phyloP scores from a whole-genome alignment of 2,329 filamentous ascomycete species.

The Periconia sp. region DNA sequence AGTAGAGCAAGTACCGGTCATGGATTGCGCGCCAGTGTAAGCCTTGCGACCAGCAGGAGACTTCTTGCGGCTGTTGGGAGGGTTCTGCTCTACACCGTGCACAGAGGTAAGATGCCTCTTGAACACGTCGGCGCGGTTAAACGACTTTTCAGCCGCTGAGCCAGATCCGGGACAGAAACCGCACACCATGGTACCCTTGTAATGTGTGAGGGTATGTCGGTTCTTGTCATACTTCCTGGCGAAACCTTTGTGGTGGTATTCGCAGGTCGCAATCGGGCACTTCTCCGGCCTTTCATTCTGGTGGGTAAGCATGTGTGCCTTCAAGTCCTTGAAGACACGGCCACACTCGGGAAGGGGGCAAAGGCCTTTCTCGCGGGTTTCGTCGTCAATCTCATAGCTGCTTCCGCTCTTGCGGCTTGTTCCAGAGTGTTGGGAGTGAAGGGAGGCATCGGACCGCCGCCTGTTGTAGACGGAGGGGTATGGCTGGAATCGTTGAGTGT shows the following conservation, averaged over 20 bases:
- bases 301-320: conserved; percentile 93
- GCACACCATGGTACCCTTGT: conserved; percentile 97
- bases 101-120: conserved; percentile 90
- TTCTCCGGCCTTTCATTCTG: conserved; percentile 90
- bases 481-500: conserved; percentile 56
- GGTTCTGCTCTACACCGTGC: conserved; percentile 89
- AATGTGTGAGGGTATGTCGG: conserved; percentile 88
- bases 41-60: conserved; percentile 62
- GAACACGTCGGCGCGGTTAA: conserved; percentile 94
- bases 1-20: conserved; percentile 87
- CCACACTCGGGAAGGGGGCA: conserved; percentile 85
- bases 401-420: conserved; percentile 54
- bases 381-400: conserved; percentile 43
- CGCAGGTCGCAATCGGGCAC: conserved; percentile 88
- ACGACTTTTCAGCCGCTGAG: conserved; percentile 88
- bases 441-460: conserved; percentile 70
- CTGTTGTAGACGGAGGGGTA: conserved; percentile 55
- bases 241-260: conserved; percentile 91
- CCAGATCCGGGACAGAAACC: conserved; percentile 91
- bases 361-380: conserved; percentile 66
- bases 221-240: conserved; percentile 97
- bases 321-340: conserved; percentile 84
- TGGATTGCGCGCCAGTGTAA: conserved; percentile 68
- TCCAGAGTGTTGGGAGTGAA: conserved; percentile 65
- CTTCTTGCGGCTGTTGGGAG: conserved; percentile 87